phyloP scores from a whole-genome alignment of 768 basidiomycete species.

The Amanita subjunquillea region DNA sequence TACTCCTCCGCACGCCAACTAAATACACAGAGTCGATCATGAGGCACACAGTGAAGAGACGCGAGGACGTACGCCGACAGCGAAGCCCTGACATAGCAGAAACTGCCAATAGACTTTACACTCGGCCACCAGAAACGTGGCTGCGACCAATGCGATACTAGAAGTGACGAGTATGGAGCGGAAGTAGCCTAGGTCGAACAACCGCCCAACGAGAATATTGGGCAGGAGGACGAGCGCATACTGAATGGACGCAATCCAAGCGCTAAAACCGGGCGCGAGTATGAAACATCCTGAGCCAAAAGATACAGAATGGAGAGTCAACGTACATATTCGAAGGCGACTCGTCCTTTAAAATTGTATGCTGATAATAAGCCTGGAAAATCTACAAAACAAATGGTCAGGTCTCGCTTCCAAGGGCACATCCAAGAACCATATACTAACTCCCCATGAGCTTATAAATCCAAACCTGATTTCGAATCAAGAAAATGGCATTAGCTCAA shows the following conservation, averaged over 20 bases:
- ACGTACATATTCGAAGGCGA: constrained; percentile 56
- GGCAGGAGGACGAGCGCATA: constrained; percentile 56
- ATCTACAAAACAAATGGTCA: constrained; percentile 26
- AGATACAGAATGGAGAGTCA: not conserved
- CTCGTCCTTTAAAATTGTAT: constrained; percentile 33
- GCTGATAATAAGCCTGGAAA: constrained; percentile 67
- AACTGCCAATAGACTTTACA: constrained; percentile 75
- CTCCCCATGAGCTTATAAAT: constrained; percentile 69
- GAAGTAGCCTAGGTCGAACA: constrained; percentile 69
- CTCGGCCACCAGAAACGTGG: constrained; percentile 57
- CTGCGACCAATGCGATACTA: constrained; percentile 38
- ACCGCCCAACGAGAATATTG: constrained; percentile 50
- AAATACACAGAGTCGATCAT: not conserved
- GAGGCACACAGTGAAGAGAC: not conserved
- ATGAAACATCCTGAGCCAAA: not conserved
- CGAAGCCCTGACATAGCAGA: constrained; percentile 63
- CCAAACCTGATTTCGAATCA: constrained; percentile 35
- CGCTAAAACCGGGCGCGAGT: constrained; percentile 23
- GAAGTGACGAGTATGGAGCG: constrained; percentile 36
- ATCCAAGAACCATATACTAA: constrained; percentile 20
- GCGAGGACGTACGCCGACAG: constrained; percentile 40
- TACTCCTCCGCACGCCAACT: constrained; percentile 42
- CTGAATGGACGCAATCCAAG: constrained; percentile 79
- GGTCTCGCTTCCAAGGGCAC: not conserved
- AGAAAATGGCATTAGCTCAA: not conserved